Evolutionary conservation across 2,329 filamentous ascomycete genomes (phyloP).

Genomic region (Diaporthe sp.): DNA sequence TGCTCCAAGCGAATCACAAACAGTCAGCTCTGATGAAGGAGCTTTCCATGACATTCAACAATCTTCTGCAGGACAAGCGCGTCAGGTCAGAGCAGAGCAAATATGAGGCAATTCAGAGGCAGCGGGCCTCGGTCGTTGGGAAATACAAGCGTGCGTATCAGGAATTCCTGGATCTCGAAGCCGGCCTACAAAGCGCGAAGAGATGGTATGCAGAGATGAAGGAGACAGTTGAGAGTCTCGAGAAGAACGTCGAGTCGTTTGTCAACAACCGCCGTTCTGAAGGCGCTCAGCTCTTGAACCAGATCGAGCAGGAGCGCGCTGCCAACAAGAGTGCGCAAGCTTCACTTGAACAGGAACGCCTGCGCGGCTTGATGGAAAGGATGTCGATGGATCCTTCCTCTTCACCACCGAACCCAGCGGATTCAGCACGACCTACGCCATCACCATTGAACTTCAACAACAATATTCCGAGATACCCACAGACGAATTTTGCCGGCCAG

Average conservation of each 20-base stretch:
- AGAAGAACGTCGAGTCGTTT: slow-evolving; percentile 97
- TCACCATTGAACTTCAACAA: slow-evolving; percentile 52
- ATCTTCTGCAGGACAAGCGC: slow-evolving; percentile 91
- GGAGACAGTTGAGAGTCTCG: slow-evolving; percentile 89
- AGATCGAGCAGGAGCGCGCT: slow-evolving; percentile 85
- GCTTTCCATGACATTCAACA: slow-evolving; percentile 87
- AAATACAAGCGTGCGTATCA: slow-evolving; percentile 94
- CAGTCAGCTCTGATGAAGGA: slow-evolving; percentile 96
- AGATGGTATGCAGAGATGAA: slow-evolving; percentile 97
- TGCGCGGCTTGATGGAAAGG: slow-evolving; percentile 92
- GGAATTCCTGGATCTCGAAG: slow-evolving; percentile 89
- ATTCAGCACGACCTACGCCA: slow-evolving; percentile 52
- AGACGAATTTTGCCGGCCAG: slow-evolving; percentile 67
- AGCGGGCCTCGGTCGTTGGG: slow-evolving; percentile 83
- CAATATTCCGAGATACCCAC: slow-evolving; percentile 62
- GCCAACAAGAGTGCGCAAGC: slow-evolving; percentile 72
- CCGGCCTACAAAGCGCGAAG: slow-evolving; percentile 88
- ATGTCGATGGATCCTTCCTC: slow-evolving; percentile 85
- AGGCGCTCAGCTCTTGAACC: slow-evolving; percentile 87
- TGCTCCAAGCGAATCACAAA: slow-evolving; percentile 95
- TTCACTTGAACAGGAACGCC: slow-evolving; percentile 86
- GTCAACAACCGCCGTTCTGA: slow-evolving; percentile 94
- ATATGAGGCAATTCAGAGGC: slow-evolving; percentile 89
- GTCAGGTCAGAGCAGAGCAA: slow-evolving; percentile 95
- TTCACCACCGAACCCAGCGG: slow-evolving; percentile 52